Percentiles rank a stretch among this genome's conserved stretches.
phyloP scores from a whole-genome alignment of 768 basidiomycete species.

The Boletus vinaceobasis region DNA sequence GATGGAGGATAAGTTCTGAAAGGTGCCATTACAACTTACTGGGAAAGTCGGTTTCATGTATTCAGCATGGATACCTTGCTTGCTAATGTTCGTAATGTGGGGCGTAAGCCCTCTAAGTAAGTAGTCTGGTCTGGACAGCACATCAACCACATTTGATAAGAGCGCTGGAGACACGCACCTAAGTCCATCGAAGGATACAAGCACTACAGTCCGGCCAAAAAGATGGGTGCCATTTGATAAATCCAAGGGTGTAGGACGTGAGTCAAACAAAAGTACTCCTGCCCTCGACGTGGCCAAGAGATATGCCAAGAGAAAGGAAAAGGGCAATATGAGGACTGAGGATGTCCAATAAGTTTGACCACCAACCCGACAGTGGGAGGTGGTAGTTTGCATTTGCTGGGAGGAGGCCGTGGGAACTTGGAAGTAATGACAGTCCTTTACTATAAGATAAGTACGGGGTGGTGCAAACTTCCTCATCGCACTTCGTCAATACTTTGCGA shows the following conservation, averaged over 20 bases:
- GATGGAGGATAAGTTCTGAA: not conserved
- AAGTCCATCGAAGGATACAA: conserved; percentile 83
- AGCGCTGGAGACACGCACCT: conserved; percentile 2
- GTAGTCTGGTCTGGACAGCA: conserved; percentile 61
- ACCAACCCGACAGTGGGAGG: not conserved
- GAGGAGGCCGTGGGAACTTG: not conserved
- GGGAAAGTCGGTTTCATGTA: conserved; percentile 81
- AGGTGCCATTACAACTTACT: conserved; percentile 39
- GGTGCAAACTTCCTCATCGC: not conserved
- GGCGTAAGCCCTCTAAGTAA: conserved; percentile 78
- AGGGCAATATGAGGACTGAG: conserved; percentile 1
- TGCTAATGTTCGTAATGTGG: conserved; percentile 69
- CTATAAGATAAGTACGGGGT: not conserved
- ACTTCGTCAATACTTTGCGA: conserved; percentile 18
- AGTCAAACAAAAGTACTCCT: not conserved
- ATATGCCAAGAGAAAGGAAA: conserved; percentile 8
- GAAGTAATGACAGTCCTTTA: not conserved
- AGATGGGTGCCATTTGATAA: conserved; percentile 77
- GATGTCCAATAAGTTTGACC: not conserved
- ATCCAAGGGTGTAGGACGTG: not conserved
- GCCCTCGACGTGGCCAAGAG: not conserved
- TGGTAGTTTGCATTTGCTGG: too few relatives aligned
- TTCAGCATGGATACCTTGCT: conserved; percentile 75
- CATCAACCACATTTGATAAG: not conserved
- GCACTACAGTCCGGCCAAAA: conserved; percentile 73